Evolutionary conservation across 768 basidiomycete genomes (phyloP).

Genomic region (Atractiella rhizophila): DNA sequence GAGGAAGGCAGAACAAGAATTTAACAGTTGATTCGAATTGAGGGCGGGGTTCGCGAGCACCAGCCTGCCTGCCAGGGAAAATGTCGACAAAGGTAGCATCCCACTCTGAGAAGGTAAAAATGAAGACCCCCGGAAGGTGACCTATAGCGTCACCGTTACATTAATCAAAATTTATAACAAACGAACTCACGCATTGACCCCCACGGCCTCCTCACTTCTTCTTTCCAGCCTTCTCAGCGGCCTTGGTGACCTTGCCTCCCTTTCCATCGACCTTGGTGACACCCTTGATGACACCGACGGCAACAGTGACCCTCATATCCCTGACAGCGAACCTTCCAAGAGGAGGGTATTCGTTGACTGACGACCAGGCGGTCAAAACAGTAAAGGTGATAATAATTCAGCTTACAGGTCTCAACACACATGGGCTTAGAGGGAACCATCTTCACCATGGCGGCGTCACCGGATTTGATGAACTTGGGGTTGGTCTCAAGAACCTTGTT

Average conservation of each 20-base stretch:
- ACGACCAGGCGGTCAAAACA: too few relatives aligned
- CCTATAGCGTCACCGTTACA: too few relatives aligned
- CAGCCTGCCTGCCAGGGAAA: too few relatives aligned
- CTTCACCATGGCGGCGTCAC: slow-evolving; percentile 97
- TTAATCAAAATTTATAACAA: too few relatives aligned
- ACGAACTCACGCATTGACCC: too few relatives aligned
- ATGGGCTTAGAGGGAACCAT: slow-evolving; percentile 19
- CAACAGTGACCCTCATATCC: slow-evolving; percentile 97
- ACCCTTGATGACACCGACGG: slow-evolving; percentile 52
- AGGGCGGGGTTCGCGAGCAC: too few relatives aligned
- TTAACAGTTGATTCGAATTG: too few relatives aligned
- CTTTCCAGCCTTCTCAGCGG: slow-evolving; percentile 61
- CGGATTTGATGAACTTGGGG: slow-evolving; percentile 98
- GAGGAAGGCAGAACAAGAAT: too few relatives aligned
- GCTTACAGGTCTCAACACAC: slow-evolving; percentile 16
- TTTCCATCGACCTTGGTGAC: slow-evolving; percentile 89
- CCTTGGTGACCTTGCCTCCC: slow-evolving; percentile 26
- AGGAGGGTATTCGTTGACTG: slow-evolving; percentile 77
- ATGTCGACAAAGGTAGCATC: too few relatives aligned
- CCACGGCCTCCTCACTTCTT: slow-evolving; percentile 19
- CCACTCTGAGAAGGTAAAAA: too few relatives aligned
- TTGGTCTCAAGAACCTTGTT: slow-evolving; percentile 66
- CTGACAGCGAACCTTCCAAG: slow-evolving; percentile 98
- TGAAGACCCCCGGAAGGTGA: too few relatives aligned
- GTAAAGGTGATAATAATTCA: too few relatives aligned